Evolutionary conservation across 805 yeast species (phyloP).

Genomic region (Pichia cabralensis): DNA sequence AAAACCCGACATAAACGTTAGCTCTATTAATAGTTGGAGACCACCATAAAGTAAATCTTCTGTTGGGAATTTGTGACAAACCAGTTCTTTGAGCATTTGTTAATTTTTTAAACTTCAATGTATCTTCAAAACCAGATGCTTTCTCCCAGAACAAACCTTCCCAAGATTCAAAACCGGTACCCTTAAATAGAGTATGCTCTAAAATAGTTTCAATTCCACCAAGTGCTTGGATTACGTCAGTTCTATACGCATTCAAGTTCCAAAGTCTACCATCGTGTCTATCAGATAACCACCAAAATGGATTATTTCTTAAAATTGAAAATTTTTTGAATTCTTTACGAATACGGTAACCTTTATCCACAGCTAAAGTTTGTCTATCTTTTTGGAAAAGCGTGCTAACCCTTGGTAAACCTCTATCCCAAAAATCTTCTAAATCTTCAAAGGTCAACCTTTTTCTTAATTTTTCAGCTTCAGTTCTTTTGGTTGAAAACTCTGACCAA

Average conservation of each 20-base stretch:
- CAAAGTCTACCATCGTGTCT: slow-evolving; percentile 94
- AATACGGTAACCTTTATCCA: slow-evolving; percentile 86
- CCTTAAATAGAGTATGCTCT: slow-evolving; percentile 91
- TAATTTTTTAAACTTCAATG: slow-evolving; percentile 85
- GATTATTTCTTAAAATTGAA: slow-evolving; percentile 62
- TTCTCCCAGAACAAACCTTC: slow-evolving; percentile 99
- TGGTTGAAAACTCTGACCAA: slow-evolving; percentile 94
- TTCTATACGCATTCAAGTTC: slow-evolving; percentile 85
- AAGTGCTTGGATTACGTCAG: slow-evolving; percentile 92
- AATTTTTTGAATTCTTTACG: slow-evolving; percentile 72
- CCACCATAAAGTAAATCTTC: slow-evolving; percentile 99
- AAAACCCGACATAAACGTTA: slow-evolving; percentile 93
- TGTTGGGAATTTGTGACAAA: slow-evolving; percentile 91
- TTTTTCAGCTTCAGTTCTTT: slow-evolving; percentile 76
- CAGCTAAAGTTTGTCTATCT: slow-evolving; percentile 88
- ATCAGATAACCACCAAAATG: slow-evolving; percentile 94
- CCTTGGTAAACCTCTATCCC: slow-evolving; percentile 97
- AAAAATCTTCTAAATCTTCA: slow-evolving; percentile 87
- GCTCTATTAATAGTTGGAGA: slow-evolving; percentile 98
- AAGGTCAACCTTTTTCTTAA: slow-evolving; percentile 79
- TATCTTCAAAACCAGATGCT: slow-evolving; percentile 94
- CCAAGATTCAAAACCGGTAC: slow-evolving; percentile 97
- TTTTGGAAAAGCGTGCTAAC: slow-evolving; percentile 91
- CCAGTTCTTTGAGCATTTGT: slow-evolving; percentile 98
- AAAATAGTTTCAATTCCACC: slow-evolving; percentile 96